A percentile compares a stretch with the other conserved stretches of the same genome.
These are phyloP conservation scores for Leptosphaerulina australis DNA, from an alignment of 2,329 filamentous ascomycete species.

Conservation along the genomic window DNA sequence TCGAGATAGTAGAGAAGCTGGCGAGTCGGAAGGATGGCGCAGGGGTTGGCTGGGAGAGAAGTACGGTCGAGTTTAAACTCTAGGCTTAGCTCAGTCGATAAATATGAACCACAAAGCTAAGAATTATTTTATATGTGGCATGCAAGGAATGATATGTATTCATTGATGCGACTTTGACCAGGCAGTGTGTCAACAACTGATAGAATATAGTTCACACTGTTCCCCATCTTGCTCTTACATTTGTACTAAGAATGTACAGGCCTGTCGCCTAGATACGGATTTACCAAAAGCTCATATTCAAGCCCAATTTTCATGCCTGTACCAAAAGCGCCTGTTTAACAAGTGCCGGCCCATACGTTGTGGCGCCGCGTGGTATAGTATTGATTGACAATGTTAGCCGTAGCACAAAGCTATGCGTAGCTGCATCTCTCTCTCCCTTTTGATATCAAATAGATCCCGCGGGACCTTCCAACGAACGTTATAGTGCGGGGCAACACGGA, in stretches of 20 bases:
- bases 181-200: too few species aligned
- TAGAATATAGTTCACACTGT: neutral
- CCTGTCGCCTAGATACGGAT: constrained; percentile 2
- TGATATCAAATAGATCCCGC: too few species aligned
- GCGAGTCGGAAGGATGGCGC: constrained; percentile 63
- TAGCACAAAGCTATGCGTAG: neutral
- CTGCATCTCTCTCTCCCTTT: neutral
- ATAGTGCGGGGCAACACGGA: neutral
- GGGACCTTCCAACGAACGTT: neutral
- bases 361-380: constrained; percentile 21
- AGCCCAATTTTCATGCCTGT: neutral
- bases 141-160: too few species aligned
- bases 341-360: constrained; percentile 14
- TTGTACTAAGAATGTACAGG: constrained; percentile 8
- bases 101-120: neutral
- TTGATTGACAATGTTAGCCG: neutral
- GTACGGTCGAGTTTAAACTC: constrained; percentile 77
- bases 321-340: constrained; percentile 18
- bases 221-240: neutral
- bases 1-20: constrained; percentile 71
- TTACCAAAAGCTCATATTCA: constrained; percentile 5
- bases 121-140: too few species aligned
- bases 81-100: constrained; percentile 42
- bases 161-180: neutral
- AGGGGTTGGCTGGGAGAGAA: constrained; percentile 69